phyloP scores from a whole-genome alignment of 2,329 filamentous ascomycete species.

The Cryphonectria japonica region DNA sequence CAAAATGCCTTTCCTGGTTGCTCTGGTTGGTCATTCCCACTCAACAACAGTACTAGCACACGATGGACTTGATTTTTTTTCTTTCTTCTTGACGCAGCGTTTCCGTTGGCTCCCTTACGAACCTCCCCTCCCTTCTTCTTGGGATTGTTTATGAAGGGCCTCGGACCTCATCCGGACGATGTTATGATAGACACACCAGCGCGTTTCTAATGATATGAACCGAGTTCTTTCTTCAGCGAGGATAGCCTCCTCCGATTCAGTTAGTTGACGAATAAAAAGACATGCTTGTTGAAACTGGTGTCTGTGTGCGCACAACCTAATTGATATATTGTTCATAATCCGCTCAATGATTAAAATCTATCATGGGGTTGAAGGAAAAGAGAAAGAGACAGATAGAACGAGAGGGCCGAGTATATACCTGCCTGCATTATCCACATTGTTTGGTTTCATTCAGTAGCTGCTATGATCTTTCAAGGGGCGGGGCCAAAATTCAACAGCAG shows the following conservation, averaged over 20 bases:
- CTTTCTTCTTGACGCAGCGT: neutral
- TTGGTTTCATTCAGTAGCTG: neutral
- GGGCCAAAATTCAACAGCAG: neutral
- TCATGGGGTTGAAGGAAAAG: neutral
- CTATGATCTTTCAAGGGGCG: neutral
- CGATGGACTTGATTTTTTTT: neutral
- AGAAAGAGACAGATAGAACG: neutral
- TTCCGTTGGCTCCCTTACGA: neutral
- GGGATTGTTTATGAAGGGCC: neutral
- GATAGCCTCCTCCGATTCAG: neutral
- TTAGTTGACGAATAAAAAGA: neutral
- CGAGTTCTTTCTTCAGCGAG: neutral
- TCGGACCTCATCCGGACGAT: neutral
- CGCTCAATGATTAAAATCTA: slow-evolving; percentile 16
- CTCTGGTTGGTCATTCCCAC: neutral
- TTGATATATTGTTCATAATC: neutral
- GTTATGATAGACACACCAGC: neutral
- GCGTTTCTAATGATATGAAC: neutral
- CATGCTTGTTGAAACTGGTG: neutral
- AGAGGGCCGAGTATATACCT: neutral
- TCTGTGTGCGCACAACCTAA: neutral
- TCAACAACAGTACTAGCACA: neutral
- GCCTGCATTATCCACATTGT: slow-evolving; percentile 6
- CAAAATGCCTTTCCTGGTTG: neutral
- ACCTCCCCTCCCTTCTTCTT: neutral